Base-by-base conservation (phyloP, 2,329 filamentous ascomycete genomes). In the Herpomyces periplanetae region DNA sequence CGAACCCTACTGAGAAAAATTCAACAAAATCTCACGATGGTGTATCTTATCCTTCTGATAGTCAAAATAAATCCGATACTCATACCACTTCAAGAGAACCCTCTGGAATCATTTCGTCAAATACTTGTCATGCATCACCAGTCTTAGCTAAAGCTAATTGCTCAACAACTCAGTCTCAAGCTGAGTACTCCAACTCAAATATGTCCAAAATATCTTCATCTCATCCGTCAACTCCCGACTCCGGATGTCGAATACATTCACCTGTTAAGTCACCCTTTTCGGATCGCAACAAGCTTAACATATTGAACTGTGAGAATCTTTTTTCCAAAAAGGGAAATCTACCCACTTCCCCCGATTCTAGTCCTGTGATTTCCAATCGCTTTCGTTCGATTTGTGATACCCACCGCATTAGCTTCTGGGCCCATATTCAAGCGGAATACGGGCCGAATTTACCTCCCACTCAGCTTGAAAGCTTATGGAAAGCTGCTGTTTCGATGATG, bases 401-500 rank as follows among this genome's bases (percentile, higher is more conserved):
- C 4, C 62, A 68, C 37, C 54, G 61, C 16, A 44, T 48, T 19
- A 49, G 51, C 5, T 73, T 75, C 40, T 75, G 65, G 64, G 44
- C 50, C 13, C 46, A 51, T 18, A 49, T 75, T 13, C 62, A 63
- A 12, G 42, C 51, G 11, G 61, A 69, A 29, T 73, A 73, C 30
- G 62, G 62, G 20, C 36, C 42, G 7, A 50, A 54, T 13, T 45
- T 47, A 2, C 57, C 51, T 18, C 51, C 61, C 1, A 43, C 47
- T 7, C 43, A 54, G 13, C 44, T 69, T 9, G 62, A 68, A 38
- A 56, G 60, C 32, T 54, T 58, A n/a, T 69, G 61, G 56, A n/a
- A n/a, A n/a, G n/a, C n/a, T n/a, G n/a, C n/a, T n/a, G n/a, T n/a
- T n/a, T n/a, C n/a, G n/a, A n/a, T n/a, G n/a, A n/a, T n/a, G n/a